Evolutionary conservation across 495 filamentous ascomycete species (phyloP), one percentile per base, ranked within the genome.

Genomic region (Aspergillus kassunensis): DNA sequence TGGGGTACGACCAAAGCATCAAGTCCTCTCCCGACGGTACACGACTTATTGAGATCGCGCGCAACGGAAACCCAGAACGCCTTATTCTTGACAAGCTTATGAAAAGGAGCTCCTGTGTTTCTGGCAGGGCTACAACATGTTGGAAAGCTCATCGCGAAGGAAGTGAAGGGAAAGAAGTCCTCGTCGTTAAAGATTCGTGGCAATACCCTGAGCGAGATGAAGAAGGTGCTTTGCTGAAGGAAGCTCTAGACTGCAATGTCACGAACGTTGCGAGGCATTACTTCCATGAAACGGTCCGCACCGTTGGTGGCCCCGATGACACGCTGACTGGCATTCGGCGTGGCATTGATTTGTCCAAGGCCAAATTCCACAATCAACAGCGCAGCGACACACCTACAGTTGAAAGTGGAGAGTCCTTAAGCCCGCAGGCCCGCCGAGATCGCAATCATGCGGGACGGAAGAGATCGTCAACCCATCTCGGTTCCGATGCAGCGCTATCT

Each of bases 121-220:
- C 66, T 43, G 69, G 76, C 49, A 60, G 71, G 41, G 74, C 69
- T 6, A 77, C 73, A 25, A 76, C 66, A 29, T 78, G 68, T 44
- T 78, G 64, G 70, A 74, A 67, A 60, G 75, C 66, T 35, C 48
- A 77, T 57, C 59, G 59, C 30, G 60, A 76, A 56, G 62, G 53
- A 35, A 44, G 75, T 44, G 12, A 60, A 16, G 61, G 54, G 54
- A 44, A 49, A 51, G 64, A 15, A 29, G 59, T 59, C 19, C 61
- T 80, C 46, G 63, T 76, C 5, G 63, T 77, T 40, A 79, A 78
- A 60, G 75, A 79, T 54, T 78, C 67, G 7, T 79, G 67, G 74
- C 73, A 78, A 49, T 72, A 72, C 44, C 52, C 49, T n/a, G 66
- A 76, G 55, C 69, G 71, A 13, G 64, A 65, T 23, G 72, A 79